Percentiles rank a stretch among this genome's conserved stretches.
phyloP scores from a whole-genome alignment of 2,329 filamentous ascomycete species.

The Aspergillus felis region DNA sequence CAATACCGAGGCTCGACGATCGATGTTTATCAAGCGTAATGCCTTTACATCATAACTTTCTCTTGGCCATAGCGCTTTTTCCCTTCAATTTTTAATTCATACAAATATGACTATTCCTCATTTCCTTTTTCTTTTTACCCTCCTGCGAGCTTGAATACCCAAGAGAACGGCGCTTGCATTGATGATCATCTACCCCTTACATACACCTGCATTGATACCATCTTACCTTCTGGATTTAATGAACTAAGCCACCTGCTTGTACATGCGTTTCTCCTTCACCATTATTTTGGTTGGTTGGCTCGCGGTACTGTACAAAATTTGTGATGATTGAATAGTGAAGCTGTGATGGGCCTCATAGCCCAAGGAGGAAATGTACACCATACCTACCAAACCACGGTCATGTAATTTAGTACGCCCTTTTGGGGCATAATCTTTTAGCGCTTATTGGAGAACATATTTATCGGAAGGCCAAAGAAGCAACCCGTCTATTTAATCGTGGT shows the following conservation, averaged over 20 bases:
- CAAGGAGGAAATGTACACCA: not conserved
- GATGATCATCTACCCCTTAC: not conserved
- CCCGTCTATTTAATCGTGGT: constrained; percentile 1
- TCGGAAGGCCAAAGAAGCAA: not conserved
- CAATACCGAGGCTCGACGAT: no score
- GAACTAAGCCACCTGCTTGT: not conserved
- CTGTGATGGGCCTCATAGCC: not conserved
- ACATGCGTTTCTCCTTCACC: not conserved
- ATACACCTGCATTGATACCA: not conserved
- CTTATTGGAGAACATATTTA: not conserved
- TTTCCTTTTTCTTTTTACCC: not conserved
- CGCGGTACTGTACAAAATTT: not conserved
- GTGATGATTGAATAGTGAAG: not conserved
- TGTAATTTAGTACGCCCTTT: not conserved
- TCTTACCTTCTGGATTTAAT: not conserved
- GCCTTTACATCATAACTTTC: not conserved
- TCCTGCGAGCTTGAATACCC: not conserved
- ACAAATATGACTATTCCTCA: not conserved
- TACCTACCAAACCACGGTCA: not conserved
- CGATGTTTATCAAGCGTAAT: not conserved
- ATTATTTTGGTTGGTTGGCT: not conserved
- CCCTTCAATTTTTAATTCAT: not conserved
- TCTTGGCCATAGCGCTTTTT: not conserved
- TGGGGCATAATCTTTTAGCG: not conserved
- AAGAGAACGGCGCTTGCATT: not conserved